Percentiles rank a stretch among this genome's conserved stretches.
Evolutionary conservation across 352 stramenopile species (phyloP).

Genomic region (Phytophthora sp.): DNA sequence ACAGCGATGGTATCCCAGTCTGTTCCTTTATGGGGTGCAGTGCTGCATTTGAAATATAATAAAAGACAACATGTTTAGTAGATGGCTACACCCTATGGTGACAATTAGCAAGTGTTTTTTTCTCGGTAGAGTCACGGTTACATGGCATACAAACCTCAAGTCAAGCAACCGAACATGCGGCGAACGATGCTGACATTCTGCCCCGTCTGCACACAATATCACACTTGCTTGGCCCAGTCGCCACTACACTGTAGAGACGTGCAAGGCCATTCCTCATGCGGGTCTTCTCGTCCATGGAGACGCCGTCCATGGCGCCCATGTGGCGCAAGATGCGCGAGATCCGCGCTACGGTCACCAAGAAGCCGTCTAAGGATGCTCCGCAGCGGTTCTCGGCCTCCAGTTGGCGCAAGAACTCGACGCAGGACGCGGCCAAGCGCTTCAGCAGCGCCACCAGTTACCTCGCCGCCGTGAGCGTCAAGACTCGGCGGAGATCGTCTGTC

Average conservation of each 20-base stretch:
- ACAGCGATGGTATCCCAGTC: too few species aligned
- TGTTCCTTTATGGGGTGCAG: too few species aligned
- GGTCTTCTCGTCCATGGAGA: constrained; percentile 32
- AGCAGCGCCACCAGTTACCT: constrained; percentile 33
- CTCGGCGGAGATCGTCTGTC: constrained; percentile 22
- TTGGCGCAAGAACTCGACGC: constrained; percentile 25
- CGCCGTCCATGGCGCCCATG: constrained; percentile 44
- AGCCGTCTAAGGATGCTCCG: constrained; percentile 18
- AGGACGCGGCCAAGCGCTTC: constrained; percentile 28
- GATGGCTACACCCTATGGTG: constrained; percentile 27
- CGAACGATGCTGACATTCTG: constrained; percentile 25
- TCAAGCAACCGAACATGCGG: constrained; percentile 28
- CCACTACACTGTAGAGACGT: neutral
- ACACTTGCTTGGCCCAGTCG: too few species aligned
- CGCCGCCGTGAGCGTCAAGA: constrained; percentile 26
- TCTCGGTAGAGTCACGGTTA: constrained; percentile 12
- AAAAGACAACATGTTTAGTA: too few species aligned
- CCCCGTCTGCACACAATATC: too few species aligned
- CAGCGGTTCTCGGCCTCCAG: constrained; percentile 45
- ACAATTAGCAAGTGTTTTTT: too few species aligned
- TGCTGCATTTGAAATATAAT: too few species aligned
- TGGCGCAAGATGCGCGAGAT: constrained; percentile 52
- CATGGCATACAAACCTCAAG: constrained; percentile 15
- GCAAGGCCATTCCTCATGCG: constrained; percentile 22
- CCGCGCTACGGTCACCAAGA: constrained; percentile 35